A percentile compares a stretch with the other conserved stretches of the same genome.
Conservation (phyloP, 2,329 filamentous ascomycete genomes). For the Fusarium sp. region DNA sequence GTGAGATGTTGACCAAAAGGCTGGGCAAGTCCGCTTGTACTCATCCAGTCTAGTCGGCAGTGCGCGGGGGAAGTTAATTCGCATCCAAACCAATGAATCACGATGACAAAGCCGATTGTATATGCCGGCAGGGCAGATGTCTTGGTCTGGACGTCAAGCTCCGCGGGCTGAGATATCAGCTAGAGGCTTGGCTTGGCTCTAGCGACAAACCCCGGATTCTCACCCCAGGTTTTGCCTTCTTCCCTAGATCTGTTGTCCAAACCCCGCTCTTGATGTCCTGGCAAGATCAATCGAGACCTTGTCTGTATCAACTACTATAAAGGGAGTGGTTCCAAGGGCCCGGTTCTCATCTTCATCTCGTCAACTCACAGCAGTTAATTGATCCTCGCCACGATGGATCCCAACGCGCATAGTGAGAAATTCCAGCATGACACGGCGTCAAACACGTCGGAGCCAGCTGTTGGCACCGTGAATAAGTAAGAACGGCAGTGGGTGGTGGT, state of each 20-base stretch:
- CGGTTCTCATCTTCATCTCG: not conserved
- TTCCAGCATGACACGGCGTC: slow-evolving; percentile 14
- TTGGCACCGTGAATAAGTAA: slow-evolving; percentile 1
- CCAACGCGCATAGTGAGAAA: slow-evolving; percentile 9
- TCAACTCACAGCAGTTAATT: not conserved
- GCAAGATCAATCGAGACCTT: not conserved
- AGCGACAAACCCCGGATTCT: not conserved
- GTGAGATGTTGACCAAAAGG: not conserved
- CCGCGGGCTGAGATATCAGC: slow-evolving; percentile 4
- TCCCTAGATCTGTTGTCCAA: slow-evolving; percentile 13
- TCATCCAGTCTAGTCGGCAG: not conserved
- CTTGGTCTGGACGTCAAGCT: not conserved
- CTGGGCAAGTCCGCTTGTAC: not conserved
- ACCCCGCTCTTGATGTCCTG: slow-evolving; percentile 2
- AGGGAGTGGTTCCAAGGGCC: not conserved
- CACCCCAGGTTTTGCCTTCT: not conserved
- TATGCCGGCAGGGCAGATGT: slow-evolving; percentile 6
- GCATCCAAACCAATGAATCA: not conserved
- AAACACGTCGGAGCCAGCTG: not conserved
- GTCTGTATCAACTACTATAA: not conserved
- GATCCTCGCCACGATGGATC: not conserved
- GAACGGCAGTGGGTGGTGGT: rapidly evolving
- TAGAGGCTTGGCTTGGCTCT: not conserved
- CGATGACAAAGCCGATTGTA: not conserved
- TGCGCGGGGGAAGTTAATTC: not conserved